Evolutionary conservation across 495 filamentous ascomycete genomes (phyloP), one percentile per base, ranked within the genome.

Genomic region (Trichoderma orchidacearum): DNA sequence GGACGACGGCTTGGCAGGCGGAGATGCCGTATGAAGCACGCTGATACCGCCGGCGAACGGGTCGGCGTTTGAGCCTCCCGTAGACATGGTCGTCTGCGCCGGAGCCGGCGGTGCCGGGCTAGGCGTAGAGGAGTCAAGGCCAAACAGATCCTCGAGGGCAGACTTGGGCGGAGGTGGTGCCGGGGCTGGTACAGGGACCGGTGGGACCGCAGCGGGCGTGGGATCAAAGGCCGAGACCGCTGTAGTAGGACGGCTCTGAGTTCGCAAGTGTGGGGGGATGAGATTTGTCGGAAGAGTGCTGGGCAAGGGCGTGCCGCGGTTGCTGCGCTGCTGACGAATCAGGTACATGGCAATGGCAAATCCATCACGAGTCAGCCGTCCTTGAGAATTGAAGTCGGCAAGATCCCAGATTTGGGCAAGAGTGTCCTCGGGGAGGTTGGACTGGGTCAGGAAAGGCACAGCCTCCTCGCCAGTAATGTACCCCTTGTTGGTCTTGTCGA

Each of bases 281-380:
- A 98, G 74, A 38, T 84, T 89, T 1, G 82, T 76, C 15, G 94
- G 90, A 30, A 98, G 73, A 7, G 78, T 71, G 15, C 87, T 74
- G 1, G 92, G 92, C 3, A 97, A 66, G 27, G 75, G 66, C 13
- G 64, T 66, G 30, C 75, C 64, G 32, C 81, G 83, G 57, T 84
- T 87, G 57, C 75, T 81, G 23, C 90, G 80, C 67, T 96, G 90
- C 65, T 93, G 84, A 56, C 89, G 80, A 60, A 98, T 95, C 31
- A 98, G 77, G 65, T 95, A 91, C 93, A 98, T 97, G 51, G 94
- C 93, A 53, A 98, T 90, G 0, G 93, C 92, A 64, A 98, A 98
- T 63, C 94, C 91, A 66, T 98, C 93, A 56, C 80, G 78, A 31
- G 76, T 90, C 36, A 98, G 74, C 56, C 84, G 85, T 9, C 93